phyloP scores from a whole-genome alignment of 2,329 filamentous ascomycete species.

The Lachnum nothofagi region DNA sequence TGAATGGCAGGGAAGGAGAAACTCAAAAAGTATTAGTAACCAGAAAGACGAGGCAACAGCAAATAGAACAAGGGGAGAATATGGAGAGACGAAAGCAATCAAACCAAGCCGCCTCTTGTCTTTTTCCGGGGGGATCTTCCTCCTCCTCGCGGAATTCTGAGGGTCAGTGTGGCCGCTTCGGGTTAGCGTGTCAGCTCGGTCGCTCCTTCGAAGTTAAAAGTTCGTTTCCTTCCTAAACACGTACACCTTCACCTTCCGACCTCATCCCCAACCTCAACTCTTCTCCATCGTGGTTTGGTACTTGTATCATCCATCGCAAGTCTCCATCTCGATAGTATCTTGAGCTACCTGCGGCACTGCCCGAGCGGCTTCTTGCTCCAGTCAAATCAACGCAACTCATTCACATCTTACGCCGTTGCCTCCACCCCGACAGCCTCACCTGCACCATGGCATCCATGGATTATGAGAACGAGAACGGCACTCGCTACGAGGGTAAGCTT shows the following conservation, averaged over 20 bases:
- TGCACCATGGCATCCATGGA: conserved; percentile 55
- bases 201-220: not conserved
- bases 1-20: too few relatives aligned
- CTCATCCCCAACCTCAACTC: not conserved
- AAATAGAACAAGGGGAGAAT: too few relatives aligned
- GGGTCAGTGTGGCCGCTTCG: not conserved
- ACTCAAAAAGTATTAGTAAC: too few relatives aligned
- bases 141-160: not conserved
- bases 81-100: too few relatives aligned
- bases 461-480: conserved; percentile 63
- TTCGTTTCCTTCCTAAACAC: too few relatives aligned
- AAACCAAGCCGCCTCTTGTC: too few relatives aligned
- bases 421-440: conserved; percentile 15
- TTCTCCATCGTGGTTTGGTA: not conserved
- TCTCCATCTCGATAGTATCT: not conserved
- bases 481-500: conserved; percentile 58
- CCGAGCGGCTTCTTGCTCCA: conserved; percentile 8
- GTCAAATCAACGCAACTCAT: conserved; percentile 6
- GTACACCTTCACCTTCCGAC: too few relatives aligned
- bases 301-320: not conserved
- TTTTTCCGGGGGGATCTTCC: too few relatives aligned
- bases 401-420: conserved; percentile 1
- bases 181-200: too few relatives aligned
- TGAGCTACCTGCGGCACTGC: conserved; percentile 3
- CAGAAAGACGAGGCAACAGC: too few relatives aligned